A percentile compares a stretch with the other conserved stretches of the same genome.
These are phyloP conservation scores for Paramecium tetraurelia DNA, from an alignment of 73 alveolate species.

Conservation along the genomic window DNA sequence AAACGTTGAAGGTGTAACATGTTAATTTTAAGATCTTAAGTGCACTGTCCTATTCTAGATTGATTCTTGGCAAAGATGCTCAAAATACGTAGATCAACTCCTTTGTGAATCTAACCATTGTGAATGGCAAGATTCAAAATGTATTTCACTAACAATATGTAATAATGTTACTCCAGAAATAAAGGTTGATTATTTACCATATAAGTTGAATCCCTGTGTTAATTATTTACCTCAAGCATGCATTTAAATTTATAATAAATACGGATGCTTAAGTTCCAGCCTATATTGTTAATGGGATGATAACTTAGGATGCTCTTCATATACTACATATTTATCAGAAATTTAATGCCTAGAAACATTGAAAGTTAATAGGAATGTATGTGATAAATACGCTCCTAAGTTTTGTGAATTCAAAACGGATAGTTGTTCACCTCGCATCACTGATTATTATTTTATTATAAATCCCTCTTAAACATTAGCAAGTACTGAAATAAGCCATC, in stretches of 20 bases:
- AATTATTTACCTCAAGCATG: neutral
- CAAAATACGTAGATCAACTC: neutral
- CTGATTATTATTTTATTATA: neutral
- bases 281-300: conserved; percentile 39
- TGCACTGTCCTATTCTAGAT: neutral
- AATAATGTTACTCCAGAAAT: neutral
- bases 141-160: neutral
- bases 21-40: neutral
- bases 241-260: neutral
- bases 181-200: neutral
- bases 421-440: neutral
- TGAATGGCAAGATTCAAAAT: neutral
- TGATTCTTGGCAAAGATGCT: neutral
- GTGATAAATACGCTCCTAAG: neutral
- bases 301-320: neutral
- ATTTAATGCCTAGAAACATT: neutral
- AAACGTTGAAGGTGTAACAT: neutral
- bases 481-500: neutral
- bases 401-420: neutral
- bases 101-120: neutral
- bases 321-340: neutral
- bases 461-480: neutral
- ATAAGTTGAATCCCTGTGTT: neutral
- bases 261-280: neutral
- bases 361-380: neutral